Evolutionary conservation across 768 basidiomycete species (phyloP).

Genomic region (Leccinum rimulosum): DNA sequence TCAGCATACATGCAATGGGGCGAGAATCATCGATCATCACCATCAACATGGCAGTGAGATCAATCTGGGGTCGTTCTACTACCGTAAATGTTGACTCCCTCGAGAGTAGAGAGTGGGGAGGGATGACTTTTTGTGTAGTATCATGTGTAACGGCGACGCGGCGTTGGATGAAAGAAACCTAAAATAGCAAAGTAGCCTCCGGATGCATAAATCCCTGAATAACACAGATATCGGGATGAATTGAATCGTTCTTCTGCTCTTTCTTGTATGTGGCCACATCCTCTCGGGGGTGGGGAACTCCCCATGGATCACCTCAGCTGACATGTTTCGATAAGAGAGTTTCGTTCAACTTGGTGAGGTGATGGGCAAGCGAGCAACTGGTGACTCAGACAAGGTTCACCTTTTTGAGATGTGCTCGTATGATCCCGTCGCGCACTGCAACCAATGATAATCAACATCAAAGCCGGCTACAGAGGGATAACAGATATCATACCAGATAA

Average conservation of each 20-base stretch:
- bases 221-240: not conserved
- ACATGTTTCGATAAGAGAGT: not conserved
- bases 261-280: not conserved
- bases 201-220: not conserved
- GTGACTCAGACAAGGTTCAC: constrained; percentile 46
- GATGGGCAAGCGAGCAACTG: not conserved
- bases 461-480: not conserved
- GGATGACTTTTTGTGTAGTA: not conserved
- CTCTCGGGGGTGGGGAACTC: not conserved
- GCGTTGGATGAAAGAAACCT: not conserved
- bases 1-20: not conserved
- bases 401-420: constrained; percentile 52
- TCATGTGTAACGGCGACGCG: not conserved
- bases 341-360: not conserved
- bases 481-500: constrained; percentile 43
- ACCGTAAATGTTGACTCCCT: not conserved
- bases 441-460: not conserved
- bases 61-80: not conserved
- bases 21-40: not conserved
- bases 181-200: not conserved
- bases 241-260: not conserved
- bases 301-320: not conserved
- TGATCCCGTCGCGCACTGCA: constrained; percentile 59
- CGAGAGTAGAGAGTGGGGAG: not conserved
- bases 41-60: not conserved